These are phyloP conservation scores for Chlorella sp. DNA, from an alignment of 139 green algal genomes.

Conservation along the genomic window DNA sequence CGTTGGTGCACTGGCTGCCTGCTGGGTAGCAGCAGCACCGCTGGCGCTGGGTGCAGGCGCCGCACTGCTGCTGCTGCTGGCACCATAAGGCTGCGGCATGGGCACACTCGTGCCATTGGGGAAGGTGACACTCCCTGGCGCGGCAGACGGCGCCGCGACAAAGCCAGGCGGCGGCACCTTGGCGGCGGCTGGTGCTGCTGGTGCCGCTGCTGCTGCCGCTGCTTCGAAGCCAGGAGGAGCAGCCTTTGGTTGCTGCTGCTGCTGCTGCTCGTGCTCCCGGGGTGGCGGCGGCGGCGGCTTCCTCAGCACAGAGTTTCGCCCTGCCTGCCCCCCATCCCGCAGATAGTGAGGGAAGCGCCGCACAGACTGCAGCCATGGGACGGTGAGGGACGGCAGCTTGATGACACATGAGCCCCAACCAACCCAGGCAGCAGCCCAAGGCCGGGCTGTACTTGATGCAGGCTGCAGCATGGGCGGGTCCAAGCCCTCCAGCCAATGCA, in stretches of 20 bases:
- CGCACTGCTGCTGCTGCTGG: slow-evolving; percentile 3
- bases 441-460: too few relatives aligned
- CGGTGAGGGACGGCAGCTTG: neutral
- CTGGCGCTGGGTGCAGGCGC: neutral
- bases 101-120: neutral
- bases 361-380: neutral
- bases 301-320: neutral
- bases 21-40: neutral
- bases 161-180: neutral
- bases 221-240: neutral
- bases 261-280: neutral
- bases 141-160: neutral
- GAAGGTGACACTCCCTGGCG: neutral
- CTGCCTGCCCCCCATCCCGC: neutral
- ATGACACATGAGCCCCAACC: too few relatives aligned
- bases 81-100: slow-evolving; percentile 5
- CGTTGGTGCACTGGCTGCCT: neutral
- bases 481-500: too few relatives aligned
- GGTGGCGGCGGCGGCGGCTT: slow-evolving; percentile 4
- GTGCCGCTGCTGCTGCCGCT: neutral
- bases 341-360: neutral
- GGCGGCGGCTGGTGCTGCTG: neutral
- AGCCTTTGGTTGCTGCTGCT: neutral
- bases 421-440: too few relatives aligned
- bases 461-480: too few relatives aligned